These are phyloP conservation scores for Prunus fruticosa DNA, from an alignment of 306 rosid species.

Conservation along the genomic window DNA sequence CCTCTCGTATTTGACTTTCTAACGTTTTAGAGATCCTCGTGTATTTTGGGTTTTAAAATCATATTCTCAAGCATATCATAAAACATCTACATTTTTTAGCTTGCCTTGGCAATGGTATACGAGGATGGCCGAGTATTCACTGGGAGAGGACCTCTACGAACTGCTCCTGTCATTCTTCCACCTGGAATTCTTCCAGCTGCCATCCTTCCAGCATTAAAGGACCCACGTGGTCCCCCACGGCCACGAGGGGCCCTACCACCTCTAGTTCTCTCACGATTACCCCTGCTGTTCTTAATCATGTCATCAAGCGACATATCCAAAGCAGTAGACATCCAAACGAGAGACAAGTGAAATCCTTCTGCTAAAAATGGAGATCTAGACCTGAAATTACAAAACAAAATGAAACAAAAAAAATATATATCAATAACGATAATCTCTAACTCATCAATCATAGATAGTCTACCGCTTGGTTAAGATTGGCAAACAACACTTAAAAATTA, in stretches of 20 bases:
- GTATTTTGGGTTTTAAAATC: slow-evolving; percentile 46
- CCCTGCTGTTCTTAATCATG: slow-evolving; percentile 68
- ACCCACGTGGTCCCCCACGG: slow-evolving; percentile 68
- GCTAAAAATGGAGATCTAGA: not conserved
- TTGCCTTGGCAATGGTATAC: slow-evolving; percentile 94
- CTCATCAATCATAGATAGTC: not conserved
- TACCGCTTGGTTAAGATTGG: too few relatives aligned
- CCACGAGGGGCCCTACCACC: slow-evolving; percentile 70
- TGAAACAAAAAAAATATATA: not conserved
- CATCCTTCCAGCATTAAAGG: slow-evolving; percentile 44
- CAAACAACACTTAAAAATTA: not conserved
- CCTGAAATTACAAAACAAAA: slow-evolving; percentile 3
- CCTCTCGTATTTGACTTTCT: slow-evolving; percentile 60
- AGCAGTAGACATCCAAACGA: slow-evolving; percentile 59
- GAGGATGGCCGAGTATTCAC: slow-evolving; percentile 69
- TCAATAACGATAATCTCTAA: not conserved
- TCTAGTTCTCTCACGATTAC: slow-evolving; percentile 69
- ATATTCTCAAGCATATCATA: slow-evolving; percentile 72
- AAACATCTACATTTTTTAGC: slow-evolving; percentile 75
- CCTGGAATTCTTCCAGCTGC: slow-evolving; percentile 38
- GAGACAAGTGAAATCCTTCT: not conserved
- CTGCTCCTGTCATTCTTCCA: slow-evolving; percentile 44
- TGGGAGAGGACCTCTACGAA: slow-evolving; percentile 72
- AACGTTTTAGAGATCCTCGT: slow-evolving; percentile 40
- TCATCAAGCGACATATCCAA: slow-evolving; percentile 94